Evolutionary conservation across 768 basidiomycete genomes (phyloP), one percentile per base, ranked within the genome.

Genomic region (Rhodotorula graminis): DNA sequence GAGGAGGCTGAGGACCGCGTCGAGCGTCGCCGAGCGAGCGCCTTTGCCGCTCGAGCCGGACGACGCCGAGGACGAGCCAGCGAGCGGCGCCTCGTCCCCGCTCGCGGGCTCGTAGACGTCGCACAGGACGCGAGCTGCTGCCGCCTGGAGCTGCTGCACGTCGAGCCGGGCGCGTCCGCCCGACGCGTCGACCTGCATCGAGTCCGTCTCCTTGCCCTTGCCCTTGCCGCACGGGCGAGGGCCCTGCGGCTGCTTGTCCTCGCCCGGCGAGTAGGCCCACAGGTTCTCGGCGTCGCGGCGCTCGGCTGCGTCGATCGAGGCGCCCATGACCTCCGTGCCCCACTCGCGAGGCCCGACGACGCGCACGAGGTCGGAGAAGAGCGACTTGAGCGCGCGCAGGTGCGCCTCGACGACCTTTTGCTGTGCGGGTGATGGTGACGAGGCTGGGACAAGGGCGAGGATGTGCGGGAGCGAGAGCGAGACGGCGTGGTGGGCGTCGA

Each of bases 301-400:
- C 55, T 65, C 70, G 15, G 19, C 56, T 0, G 44, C 42, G 27
- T 64, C 65, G 7, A 67, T 57, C 2, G 55, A 53, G 8, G 61
- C 57, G 40, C 71, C 71, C 16, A 72, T 37, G 8, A 72, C 50
- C 18, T 70, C 58, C 21, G 62, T 61, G 25, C 69, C 65, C 72
- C 67, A 73, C 11, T 46, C 59, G 15, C 67, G 58, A n/a, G 67
- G 67, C 6, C 72, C 63, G 64, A 69, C 68, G 27, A 70, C 68
- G 27, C 37, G 27, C 37, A 69, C 49, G 50, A 71, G 64, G 44
- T 75, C 74, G 56, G 47, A 11, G 67, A 59, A 71, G 47, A 75
- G 74, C 11, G 67, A 40, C 49, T 69, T 71, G 56, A 75, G 64
- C 5, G 64, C 64, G 2, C 74, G 70, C 5, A 75, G 61, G 64